Conservation (phyloP, 192 early-diverging fungal genomes). For the Phlyctochytrium bullatum region DNA sequence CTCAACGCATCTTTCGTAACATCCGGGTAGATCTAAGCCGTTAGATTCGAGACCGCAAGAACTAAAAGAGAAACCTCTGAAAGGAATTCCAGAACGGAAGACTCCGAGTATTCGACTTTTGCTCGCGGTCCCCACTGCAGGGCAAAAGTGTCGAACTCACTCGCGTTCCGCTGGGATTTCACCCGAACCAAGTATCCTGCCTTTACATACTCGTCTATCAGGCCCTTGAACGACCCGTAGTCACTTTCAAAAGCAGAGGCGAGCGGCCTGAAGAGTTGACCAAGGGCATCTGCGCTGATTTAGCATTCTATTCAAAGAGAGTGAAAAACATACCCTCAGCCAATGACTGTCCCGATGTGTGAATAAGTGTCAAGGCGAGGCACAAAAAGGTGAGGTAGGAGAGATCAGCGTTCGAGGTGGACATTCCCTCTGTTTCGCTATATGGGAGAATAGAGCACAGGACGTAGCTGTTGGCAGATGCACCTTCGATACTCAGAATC, state of each 20-base stretch:
- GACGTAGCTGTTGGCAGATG: conserved; percentile 4
- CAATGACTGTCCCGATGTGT: conserved; percentile 2
- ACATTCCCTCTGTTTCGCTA: background rate
- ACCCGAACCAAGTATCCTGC: conserved; percentile 19
- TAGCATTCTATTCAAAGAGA: background rate
- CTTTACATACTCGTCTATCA: conserved; percentile 20
- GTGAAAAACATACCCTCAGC: background rate
- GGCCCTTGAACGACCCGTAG: conserved; percentile 10
- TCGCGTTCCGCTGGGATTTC: background rate
- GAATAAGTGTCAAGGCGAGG: conserved; percentile 15
- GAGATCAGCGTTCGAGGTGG: background rate
- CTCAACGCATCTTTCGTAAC: background rate
- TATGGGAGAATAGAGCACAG: conserved; percentile 10
- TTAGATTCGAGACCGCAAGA: no score
- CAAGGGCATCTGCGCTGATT: no score
- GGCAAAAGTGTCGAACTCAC: background rate
- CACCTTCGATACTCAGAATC: conserved; percentile 2
- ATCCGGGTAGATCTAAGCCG: background rate
- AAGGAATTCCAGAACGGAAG: background rate
- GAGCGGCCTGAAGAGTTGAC: no score
- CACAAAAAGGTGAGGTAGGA: conserved; percentile 7
- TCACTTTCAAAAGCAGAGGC: no score
- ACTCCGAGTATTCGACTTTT: conserved; percentile 12
- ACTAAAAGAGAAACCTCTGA: background rate
- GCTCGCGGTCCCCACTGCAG: conserved; percentile 22